Base-by-base conservation (phyloP, 2,329 filamentous ascomycete species). In the Hortaea sp. region DNA sequence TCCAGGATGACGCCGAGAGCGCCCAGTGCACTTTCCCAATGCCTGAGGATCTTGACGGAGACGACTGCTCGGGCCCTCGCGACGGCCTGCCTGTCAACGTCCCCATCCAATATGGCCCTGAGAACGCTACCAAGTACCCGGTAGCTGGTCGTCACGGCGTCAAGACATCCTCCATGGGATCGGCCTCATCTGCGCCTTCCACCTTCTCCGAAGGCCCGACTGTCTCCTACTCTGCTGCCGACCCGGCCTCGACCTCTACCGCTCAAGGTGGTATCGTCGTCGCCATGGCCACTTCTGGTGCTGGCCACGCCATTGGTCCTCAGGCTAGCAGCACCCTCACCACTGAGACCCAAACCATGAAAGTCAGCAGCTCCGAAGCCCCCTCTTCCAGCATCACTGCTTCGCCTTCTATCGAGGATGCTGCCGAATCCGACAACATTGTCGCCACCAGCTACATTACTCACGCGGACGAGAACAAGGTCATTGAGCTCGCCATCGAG, bases 41-140 rank as follows among this genome's bases (percentile, higher is more conserved):
- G 1, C 83, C 85, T 3, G 50, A 65, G 0, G 54, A 60, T 0
- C 63, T 92, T 13, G 59, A 63, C 1, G 52, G 69, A 6, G 87
- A 94, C 50, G 67, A 88, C 57, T 75, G 78, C 43, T 55, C 64
- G 2, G 76, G 78, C 7, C 70, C 76, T 5, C 65, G 78, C 45
- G 62, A 70, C 9, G 69, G 72, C 39, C 75, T 94, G 13, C 87
- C 88, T 5, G 86, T 88, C 39, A 74, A 77, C 48, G 67, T 72
- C n/a, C 66, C 67, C n/a, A 57, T 74, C 41, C 69, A 72, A 56
- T 61, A 62, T 47, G 70, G 71, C 27, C 70, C 69, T 13, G 63
- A 57, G 37, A 66, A 67, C 45, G 71, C 71, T 13, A 60, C 59
- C 42, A 47, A 49, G 34, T 65, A 63, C 53, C 48, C 56, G 7